Base-by-base conservation (phyloP, 2,329 filamentous ascomycete genomes). In the Volutella citrinella region DNA sequence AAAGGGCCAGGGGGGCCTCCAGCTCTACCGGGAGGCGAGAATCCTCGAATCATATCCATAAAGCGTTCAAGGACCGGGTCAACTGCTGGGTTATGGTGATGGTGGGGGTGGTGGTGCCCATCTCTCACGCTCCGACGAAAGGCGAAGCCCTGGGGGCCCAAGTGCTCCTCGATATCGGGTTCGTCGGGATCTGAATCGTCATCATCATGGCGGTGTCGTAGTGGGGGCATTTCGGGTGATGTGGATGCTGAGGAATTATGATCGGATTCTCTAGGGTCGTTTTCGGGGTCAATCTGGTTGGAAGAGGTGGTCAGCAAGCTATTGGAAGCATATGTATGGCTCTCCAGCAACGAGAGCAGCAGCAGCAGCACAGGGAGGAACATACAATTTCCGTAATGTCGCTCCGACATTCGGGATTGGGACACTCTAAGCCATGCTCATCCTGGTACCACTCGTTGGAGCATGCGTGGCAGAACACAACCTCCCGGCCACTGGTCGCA, bases 381-480 rank as follows among this genome's bases (percentile, higher is more conserved):
- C n/a, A 55, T 69, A 95, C 90, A 51, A 97, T 88, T 65, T 98
- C 90, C 12, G 80, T 87, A 47, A 87, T 82, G 14, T 95, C 87
- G 22, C 80, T 80, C 5, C 72, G 58, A 57, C 93, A 98, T n/a
- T 67, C 61, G 12, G 89, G 88, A 56, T 67, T 61, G 12, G 89
- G 88, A 56, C 93, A 98, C 12, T 65, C 67, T 43, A 95, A 64
- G 17, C 65, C 81, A 46, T 75, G 70, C 44, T 84, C 75, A 40
- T 87, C 78, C 40, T 78, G 71, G 54, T 84, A 87, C 88, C 89
- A 97, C 59, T 95, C 84, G 44, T 84, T 66, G 32, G 74, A 60
- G 65, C 93, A 97, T 40, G 74, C 66, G 63, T 97, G 88, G 63
- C 93, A 98, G 61, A 76, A 94, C 34, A 96, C 82, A 45, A 91